Evolutionary conservation across 768 basidiomycete genomes (phyloP).

Genomic region (Suillus hirtellus): DNA sequence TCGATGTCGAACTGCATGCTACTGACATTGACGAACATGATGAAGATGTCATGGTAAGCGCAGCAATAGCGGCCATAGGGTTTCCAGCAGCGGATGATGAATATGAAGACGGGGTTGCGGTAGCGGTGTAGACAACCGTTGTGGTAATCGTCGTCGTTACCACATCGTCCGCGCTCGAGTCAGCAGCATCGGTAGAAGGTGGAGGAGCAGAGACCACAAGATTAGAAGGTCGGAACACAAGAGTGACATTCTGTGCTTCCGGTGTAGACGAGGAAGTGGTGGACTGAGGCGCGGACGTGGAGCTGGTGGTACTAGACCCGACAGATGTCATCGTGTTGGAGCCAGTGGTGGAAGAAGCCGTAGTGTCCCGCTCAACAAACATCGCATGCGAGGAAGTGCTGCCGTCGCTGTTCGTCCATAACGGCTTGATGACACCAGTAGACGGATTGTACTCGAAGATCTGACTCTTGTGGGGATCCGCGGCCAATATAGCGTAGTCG

Average conservation of each 20-base stretch:
- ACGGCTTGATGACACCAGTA: slow-evolving; percentile 54
- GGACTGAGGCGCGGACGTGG: slow-evolving; percentile 18
- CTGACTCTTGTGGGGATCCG: slow-evolving; percentile 47
- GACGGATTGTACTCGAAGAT: slow-evolving; percentile 54
- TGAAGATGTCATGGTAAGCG: neutral
- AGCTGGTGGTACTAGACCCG: slow-evolving; percentile 16
- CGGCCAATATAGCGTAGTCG: slow-evolving; percentile 10
- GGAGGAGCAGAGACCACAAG: slow-evolving; percentile 29
- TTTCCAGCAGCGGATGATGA: slow-evolving; percentile 15
- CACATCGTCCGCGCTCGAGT: neutral
- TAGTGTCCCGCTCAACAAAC: slow-evolving; percentile 12
- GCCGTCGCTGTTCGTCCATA: slow-evolving; percentile 38
- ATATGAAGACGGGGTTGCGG: slow-evolving; percentile 13
- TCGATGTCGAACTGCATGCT: neutral
- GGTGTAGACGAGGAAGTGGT: slow-evolving; percentile 11
- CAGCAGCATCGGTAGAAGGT: neutral
- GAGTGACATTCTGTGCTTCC: slow-evolving; percentile 41
- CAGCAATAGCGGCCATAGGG: slow-evolving; percentile 5
- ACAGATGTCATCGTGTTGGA: slow-evolving; percentile 11
- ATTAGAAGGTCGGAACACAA: slow-evolving; percentile 49
- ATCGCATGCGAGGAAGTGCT: neutral
- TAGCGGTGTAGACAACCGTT: slow-evolving; percentile 20
- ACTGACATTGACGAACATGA: neutral
- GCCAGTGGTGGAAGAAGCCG: slow-evolving; percentile 12
- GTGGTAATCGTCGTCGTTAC: slow-evolving; percentile 28